Evolutionary conservation across 1,284 basidiomycete species (phyloP), one percentile per base, ranked within the genome.

Genomic region (Vanrija humicola): DNA sequence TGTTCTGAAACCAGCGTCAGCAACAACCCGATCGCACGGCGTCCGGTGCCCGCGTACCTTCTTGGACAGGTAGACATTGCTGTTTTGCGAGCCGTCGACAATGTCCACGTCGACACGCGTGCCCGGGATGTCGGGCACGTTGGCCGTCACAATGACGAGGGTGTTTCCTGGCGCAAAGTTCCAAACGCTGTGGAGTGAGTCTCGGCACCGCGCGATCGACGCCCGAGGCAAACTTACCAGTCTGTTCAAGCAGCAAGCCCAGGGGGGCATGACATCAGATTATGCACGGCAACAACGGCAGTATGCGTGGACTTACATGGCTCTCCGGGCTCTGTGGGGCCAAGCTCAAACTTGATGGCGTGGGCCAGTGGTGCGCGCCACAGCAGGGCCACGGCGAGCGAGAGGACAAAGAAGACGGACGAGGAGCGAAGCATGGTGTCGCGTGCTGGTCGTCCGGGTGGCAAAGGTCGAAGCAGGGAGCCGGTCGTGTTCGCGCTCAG

Each of bases 51-150:
- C 69, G 53, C 44, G 21, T 23, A 74, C 74, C 76, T 82, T 86
- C 80, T 98, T 98, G 70, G 83, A 86, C 64, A 97, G 80, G 76
- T 98, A 98, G 18, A 95, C 84, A 74, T 97, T 98, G 70, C 86
- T 85, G 71, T 88, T 84, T 46, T 86, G 81, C 50, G 86, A 88
- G 12, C 91, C 90, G 78, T 98, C 96, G 52, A 97, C 79, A 60
- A 98, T 92, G 72, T 96, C 90, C 61, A 98, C 83, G 79, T 98
- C 95, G 42, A 97, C 81, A 19, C 90, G 83, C 77, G 93, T 90
- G 58, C 82, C 80, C 1, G 64, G 47, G 76, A 87, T 87, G 0
- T 85, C 81, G 0, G 86, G 84, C 39, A 93, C 85, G 70, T 95
- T 95, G 54, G 92, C 91, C 0, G 95, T 97, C 64, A 97, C 90